phyloP scores from a whole-genome alignment of 345 rosid genomes.

The Eucalyptus leucophloia region DNA sequence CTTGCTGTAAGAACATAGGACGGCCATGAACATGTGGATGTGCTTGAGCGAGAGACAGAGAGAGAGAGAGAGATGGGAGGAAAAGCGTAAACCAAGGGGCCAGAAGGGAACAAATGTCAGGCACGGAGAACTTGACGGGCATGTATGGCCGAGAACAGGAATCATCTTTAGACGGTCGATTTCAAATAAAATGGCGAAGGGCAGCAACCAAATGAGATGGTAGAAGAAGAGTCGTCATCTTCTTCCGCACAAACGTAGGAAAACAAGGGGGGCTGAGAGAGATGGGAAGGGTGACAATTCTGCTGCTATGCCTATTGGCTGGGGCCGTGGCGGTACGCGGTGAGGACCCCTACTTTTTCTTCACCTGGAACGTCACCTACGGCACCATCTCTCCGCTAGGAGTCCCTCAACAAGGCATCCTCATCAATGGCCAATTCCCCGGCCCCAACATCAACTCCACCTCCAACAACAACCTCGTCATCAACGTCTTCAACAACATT shows the following conservation, averaged over 20 bases:
- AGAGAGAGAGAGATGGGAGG: neutral
- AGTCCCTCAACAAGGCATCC: conserved; percentile 12
- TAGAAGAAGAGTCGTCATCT: neutral
- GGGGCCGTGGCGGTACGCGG: neutral
- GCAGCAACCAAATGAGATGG: neutral
- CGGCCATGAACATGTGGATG: neutral
- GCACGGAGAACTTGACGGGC: neutral
- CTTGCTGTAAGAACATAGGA: neutral
- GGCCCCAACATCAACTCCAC: conserved; percentile 45
- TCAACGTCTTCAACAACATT: conserved; percentile 32
- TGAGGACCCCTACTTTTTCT: conserved; percentile 6
- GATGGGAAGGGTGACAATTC: neutral
- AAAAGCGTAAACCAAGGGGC: neutral
- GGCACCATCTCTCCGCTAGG: conserved; percentile 6
- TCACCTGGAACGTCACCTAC: conserved; percentile 6
- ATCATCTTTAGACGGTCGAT: neutral
- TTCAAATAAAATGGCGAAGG: neutral
- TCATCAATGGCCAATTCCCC: conserved; percentile 32
- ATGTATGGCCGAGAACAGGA: neutral
- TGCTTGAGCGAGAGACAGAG: neutral
- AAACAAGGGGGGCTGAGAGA: neutral
- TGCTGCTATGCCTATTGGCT: neutral
- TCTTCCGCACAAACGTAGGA: neutral
- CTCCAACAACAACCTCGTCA: conserved; percentile 17
- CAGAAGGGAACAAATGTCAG: neutral